Conservation (phyloP, 148 eudicot genomes). For the Drosera capensis region DNA sequence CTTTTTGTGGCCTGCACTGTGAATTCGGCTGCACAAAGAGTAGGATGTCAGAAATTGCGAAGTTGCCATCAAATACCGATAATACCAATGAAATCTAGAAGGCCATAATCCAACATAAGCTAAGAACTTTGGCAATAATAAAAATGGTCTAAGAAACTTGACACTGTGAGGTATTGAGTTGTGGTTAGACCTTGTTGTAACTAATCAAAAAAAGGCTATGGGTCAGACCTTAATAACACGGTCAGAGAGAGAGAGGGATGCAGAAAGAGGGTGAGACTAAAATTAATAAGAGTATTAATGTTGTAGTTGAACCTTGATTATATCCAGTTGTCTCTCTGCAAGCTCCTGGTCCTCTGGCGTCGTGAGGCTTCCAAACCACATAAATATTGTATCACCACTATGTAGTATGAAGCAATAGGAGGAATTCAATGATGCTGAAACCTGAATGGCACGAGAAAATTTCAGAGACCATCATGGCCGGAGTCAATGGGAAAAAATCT, state of each 20-base stretch:
- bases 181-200: too few species aligned
- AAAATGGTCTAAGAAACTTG: too few species aligned
- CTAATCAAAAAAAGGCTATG: not conserved
- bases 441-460: conserved; percentile 31
- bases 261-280: not conserved
- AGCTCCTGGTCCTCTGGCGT: conserved; percentile 64
- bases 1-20: conserved; percentile 67
- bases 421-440: conserved; percentile 73
- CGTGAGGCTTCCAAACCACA: conserved; percentile 71
- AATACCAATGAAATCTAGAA: too few species aligned
- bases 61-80: not conserved
- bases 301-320: conserved; percentile 44
- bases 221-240: not conserved
- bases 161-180: too few species aligned
- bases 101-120: too few species aligned
- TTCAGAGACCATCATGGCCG: not conserved
- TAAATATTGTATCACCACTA: conserved; percentile 58
- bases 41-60: not conserved
- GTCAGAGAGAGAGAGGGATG: not conserved
- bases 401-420: conserved; percentile 77
- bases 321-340: conserved; percentile 82
- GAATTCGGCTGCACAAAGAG: conserved; percentile 63
- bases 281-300: not conserved
- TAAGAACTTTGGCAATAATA: too few species aligned
- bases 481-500: too few species aligned